phyloP scores from a whole-genome alignment of 495 filamentous ascomycete genomes.

The Penicillium steckii region DNA sequence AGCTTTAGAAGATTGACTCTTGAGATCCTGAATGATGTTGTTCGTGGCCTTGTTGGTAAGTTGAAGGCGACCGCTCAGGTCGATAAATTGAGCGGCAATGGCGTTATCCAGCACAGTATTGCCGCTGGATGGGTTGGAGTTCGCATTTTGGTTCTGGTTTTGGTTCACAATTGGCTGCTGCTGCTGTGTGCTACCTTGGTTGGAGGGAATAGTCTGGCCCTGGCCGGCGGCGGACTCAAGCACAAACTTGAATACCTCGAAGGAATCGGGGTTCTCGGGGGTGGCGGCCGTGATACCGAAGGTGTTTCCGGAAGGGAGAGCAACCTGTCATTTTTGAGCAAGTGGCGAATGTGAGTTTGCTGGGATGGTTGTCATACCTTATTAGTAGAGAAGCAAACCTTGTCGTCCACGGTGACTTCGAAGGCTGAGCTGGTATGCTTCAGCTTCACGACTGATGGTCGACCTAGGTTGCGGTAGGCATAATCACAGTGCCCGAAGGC shows the following conservation, averaged over 20 bases:
- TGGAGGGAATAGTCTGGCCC: constrained; percentile 34
- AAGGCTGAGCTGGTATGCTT: constrained; percentile 61
- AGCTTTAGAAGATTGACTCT: constrained; percentile 41
- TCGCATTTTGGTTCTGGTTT: constrained; percentile 16
- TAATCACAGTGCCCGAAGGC: constrained; percentile 95
- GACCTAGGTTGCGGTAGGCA: constrained; percentile 85
- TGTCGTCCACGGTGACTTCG: constrained; percentile 77
- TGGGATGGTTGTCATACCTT: constrained; percentile 62
- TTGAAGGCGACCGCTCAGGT: constrained; percentile 80
- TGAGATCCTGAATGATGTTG: constrained; percentile 64
- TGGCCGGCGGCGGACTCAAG: constrained; percentile 50
- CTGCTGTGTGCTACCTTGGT: constrained; percentile 26
- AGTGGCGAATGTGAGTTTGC: not conserved
- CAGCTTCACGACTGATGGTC: constrained; percentile 73
- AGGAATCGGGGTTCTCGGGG: constrained; percentile 88
- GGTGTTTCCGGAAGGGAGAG: constrained; percentile 75
- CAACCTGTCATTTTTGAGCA: constrained; percentile 47
- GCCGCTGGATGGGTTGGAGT: constrained; percentile 24
- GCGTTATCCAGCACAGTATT: constrained; percentile 49
- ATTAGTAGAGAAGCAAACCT: constrained; percentile 78
- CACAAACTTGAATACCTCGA: constrained; percentile 87
- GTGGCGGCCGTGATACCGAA: constrained; percentile 87
- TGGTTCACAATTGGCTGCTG: constrained; percentile 33
- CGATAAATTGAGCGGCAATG: constrained; percentile 65
- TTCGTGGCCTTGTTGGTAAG: constrained; percentile 69